Evolutionary conservation across 129 eudicot species (phyloP).

Genomic region (Cynara cardunculus): DNA sequence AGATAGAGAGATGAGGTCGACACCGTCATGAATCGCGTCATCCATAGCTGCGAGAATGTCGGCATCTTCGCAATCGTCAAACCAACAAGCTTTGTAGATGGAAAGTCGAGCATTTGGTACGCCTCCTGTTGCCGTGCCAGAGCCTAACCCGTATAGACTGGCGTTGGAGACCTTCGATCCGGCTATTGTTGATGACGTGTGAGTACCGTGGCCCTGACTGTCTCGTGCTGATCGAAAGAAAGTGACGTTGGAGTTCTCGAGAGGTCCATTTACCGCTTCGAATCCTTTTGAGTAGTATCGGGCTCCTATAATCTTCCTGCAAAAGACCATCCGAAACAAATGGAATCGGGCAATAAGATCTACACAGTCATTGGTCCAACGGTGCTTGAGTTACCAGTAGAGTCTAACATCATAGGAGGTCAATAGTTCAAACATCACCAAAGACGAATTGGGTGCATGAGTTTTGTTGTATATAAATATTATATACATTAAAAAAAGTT

Average conservation of each 20-base stretch:
- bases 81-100: slow-evolving; percentile 75
- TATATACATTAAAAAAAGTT: too few species aligned
- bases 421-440: neutral
- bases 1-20: slow-evolving; percentile 58
- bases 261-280: slow-evolving; percentile 43
- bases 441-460: neutral
- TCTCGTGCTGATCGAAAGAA: slow-evolving; percentile 61
- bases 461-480: neutral
- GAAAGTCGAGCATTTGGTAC: slow-evolving; percentile 65
- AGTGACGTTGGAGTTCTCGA: slow-evolving; percentile 33
- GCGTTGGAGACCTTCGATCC: slow-evolving; percentile 49
- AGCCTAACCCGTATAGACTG: slow-evolving; percentile 43
- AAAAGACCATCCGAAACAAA: neutral
- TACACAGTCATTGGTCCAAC: neutral
- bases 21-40: slow-evolving; percentile 65
- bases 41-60: slow-evolving; percentile 61
- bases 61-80: slow-evolving; percentile 45
- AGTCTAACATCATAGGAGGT: too few species aligned
- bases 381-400: neutral
- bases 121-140: slow-evolving; percentile 65
- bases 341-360: neutral
- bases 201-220: slow-evolving; percentile 61
- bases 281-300: slow-evolving; percentile 55
- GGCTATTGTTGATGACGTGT: slow-evolving; percentile 65
- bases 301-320: slow-evolving; percentile 73